Evolutionary conservation across 208 protist genomes (phyloP).

Genomic region (Leishmania braziliensis): DNA sequence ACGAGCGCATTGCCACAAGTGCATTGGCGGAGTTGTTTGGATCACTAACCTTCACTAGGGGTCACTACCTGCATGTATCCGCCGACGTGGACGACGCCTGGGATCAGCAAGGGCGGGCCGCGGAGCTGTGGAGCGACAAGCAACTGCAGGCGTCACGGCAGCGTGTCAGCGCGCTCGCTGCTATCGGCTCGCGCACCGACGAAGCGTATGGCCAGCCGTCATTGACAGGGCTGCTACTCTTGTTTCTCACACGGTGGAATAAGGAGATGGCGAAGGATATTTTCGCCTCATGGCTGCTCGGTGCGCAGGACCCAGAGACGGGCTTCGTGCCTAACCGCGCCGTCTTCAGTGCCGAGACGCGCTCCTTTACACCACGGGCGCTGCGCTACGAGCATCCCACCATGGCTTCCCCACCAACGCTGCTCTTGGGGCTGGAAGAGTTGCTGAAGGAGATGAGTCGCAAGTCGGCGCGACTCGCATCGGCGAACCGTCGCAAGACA

Average conservation of each 20-base stretch:
- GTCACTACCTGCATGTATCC: slow-evolving; percentile 55
- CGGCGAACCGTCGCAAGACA: slow-evolving; percentile 36
- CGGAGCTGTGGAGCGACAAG: slow-evolving; percentile 15
- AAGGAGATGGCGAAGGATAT: slow-evolving; percentile 81
- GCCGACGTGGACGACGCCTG: slow-evolving; percentile 40
- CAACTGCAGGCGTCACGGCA: slow-evolving; percentile 30
- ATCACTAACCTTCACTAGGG: slow-evolving; percentile 49
- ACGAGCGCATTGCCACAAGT: slow-evolving; percentile 43
- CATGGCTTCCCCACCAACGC: slow-evolving; percentile 58
- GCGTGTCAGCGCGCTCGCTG: slow-evolving; percentile 42
- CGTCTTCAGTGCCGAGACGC: slow-evolving; percentile 39
- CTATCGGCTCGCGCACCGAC: slow-evolving; percentile 69
- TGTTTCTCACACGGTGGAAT: slow-evolving; percentile 78
- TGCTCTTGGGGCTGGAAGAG: slow-evolving; percentile 68
- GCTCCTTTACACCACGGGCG: slow-evolving; percentile 39
- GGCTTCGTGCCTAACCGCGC: slow-evolving; percentile 72
- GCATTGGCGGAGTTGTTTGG: slow-evolving; percentile 66
- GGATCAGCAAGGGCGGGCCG: slow-evolving; percentile 41
- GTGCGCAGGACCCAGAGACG: slow-evolving; percentile 53
- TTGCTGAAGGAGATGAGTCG: slow-evolving; percentile 54
- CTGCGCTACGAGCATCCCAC: slow-evolving; percentile 61
- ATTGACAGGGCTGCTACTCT: slow-evolving; percentile 68
- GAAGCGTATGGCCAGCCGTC: slow-evolving; percentile 61
- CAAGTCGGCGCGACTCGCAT: slow-evolving; percentile 35
- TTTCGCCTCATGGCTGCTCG: slow-evolving; percentile 74